Base-by-base conservation (phyloP, 2,329 filamentous ascomycete genomes). In the Aureobasidium sp. region DNA sequence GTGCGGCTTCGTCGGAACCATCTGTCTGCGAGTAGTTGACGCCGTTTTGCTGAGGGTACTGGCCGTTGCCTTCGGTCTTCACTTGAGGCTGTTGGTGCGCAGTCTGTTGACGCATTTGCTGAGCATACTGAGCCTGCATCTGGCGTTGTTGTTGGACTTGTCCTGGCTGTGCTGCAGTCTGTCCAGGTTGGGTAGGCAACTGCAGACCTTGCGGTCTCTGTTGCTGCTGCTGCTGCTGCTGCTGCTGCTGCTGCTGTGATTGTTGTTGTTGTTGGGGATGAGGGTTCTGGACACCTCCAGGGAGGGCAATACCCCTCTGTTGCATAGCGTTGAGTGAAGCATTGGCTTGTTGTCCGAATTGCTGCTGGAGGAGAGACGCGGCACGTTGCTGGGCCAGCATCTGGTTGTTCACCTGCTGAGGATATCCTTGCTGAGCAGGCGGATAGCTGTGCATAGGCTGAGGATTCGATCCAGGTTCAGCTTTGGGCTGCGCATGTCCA, bases 11-110 rank as follows among this genome's bases (percentile, higher is more conserved):
- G 65, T 86, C 87, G 34, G 88, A 77, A 55, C 92, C 93, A 70
- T 97, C 93, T 15, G 87, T 87, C 73, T 97, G 89, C 29, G 85
- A 75, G 52, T 78, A 78, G 53, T 72, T 65, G 69, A 80, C 65
- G 71, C 77, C 71, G 78, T 82, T 71, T 59, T 72, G 73, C 37
- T 65, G 61, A 52, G 47, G 45, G 15, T 61, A 61, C 21, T 61
- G 58, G 15, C 63, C 63, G 27, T 64, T 62, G 34, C 61, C 70
- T 64, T 74, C 72, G 9, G 72, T 65, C 61, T 74, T 74, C 66
- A 74, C 69, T 6, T 69, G 69, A 30, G 72, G 69, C 29, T 72
- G 69, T 9, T 69, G 64, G 50, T 71, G 71, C 73, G 73, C 58
- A 76, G 77, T 53, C 59, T 70, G 68, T 55, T 72, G 70, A 42